phyloP scores from a whole-genome alignment of 768 basidiomycete genomes.

The Panaeolus cyanescens region DNA sequence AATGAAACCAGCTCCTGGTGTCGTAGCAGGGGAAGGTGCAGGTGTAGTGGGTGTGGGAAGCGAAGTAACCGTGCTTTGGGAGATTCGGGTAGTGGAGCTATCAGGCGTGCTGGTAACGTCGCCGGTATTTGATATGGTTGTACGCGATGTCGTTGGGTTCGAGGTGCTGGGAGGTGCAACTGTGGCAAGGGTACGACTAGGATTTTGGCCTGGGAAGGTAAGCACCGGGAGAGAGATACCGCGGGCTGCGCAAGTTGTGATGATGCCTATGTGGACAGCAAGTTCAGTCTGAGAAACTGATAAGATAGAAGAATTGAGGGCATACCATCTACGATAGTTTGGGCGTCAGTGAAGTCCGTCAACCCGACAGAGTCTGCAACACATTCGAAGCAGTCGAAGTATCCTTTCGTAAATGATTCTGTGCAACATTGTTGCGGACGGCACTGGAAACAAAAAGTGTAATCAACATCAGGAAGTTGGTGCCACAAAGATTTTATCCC shows the following conservation, averaged over 20 bases:
- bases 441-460: constrained; percentile 14
- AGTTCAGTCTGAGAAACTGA: background rate
- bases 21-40: background rate
- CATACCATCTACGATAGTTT: constrained; percentile 38
- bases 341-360: constrained; percentile 31
- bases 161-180: background rate
- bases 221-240: constrained; percentile 24
- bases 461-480: background rate
- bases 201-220: constrained; percentile 34
- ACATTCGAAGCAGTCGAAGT: constrained; percentile 45
- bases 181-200: constrained; percentile 25
- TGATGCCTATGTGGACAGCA: constrained; percentile 5
- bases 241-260: constrained; percentile 15
- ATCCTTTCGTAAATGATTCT: constrained; percentile 34
- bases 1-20: background rate
- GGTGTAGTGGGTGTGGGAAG: background rate
- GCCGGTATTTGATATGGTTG: background rate
- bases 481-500: background rate
- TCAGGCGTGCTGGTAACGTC: background rate
- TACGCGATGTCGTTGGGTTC: background rate
- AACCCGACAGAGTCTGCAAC: constrained; percentile 28
- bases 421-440: constrained; percentile 41
- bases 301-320: background rate
- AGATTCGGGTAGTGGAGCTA: background rate
- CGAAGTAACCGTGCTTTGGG: background rate